These are phyloP conservation scores for Panaeolus papilionaceus DNA, from an alignment of 768 basidiomycete genomes.

Conservation along the genomic window DNA sequence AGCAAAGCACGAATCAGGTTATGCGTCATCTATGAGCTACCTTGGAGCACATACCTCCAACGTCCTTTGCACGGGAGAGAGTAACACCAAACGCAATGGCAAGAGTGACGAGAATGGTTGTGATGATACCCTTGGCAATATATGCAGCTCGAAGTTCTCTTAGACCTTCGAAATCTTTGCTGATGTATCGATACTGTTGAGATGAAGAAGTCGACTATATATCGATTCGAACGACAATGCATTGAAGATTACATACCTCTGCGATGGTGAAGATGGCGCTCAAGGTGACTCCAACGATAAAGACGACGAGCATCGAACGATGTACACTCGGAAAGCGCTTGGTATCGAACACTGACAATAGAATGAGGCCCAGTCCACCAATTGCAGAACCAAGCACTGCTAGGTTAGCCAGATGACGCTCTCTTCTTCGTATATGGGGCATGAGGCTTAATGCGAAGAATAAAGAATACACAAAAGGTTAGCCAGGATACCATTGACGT, in stretches of 20 bases:
- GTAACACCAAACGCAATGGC: slow-evolving; percentile 68
- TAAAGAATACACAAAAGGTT: slow-evolving; percentile 2
- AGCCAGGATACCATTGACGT: neutral
- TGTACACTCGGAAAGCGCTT: slow-evolving; percentile 57
- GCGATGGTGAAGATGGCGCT: slow-evolving; percentile 77
- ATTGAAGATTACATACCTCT: slow-evolving; percentile 52
- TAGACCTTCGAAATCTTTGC: slow-evolving; percentile 55
- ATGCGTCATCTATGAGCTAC: neutral
- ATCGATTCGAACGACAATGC: neutral
- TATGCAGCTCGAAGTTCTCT: slow-evolving; percentile 59
- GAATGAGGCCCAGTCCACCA: slow-evolving; percentile 68
- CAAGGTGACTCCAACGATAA: slow-evolving; percentile 73
- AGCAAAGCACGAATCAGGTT: neutral
- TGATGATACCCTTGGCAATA: slow-evolving; percentile 65
- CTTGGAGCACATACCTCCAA: slow-evolving; percentile 49
- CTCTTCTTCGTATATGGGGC: slow-evolving; percentile 61
- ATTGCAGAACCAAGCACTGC: slow-evolving; percentile 66
- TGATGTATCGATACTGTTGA: slow-evolving; percentile 67
- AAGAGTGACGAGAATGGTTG: slow-evolving; percentile 58
- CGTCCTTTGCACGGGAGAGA: slow-evolving; percentile 50
- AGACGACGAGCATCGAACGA: slow-evolving; percentile 68
- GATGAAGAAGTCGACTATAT: neutral
- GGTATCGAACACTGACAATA: slow-evolving; percentile 78
- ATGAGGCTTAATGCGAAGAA: slow-evolving; percentile 49
- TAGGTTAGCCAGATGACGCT: slow-evolving; percentile 59